A percentile compares a stretch with the other conserved stretches of the same genome.
Conservation (phyloP, 2,329 filamentous ascomycete species). For the Aplosporella prunicola region DNA sequence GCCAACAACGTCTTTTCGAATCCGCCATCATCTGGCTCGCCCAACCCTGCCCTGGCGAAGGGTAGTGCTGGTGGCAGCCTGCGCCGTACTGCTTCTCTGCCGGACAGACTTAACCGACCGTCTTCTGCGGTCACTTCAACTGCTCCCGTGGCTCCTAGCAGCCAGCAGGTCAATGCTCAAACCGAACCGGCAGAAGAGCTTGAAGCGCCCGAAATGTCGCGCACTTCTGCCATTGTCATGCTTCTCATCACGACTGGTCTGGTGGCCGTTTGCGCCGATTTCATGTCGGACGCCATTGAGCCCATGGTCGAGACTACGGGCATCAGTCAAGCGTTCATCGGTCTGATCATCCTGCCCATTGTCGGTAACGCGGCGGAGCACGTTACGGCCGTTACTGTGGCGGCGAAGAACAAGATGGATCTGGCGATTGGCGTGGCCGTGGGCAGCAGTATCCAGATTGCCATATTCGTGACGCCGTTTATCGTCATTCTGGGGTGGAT, state of each 20-base stretch:
- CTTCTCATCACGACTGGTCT: conserved; percentile 45
- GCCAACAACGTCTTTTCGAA: conserved; percentile 58
- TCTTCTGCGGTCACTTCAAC: conserved; percentile 2
- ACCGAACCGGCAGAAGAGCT: conserved; percentile 17
- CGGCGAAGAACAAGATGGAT: conserved; percentile 79
- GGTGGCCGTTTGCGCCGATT: conserved; percentile 58
- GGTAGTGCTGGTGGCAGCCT: conserved; percentile 26
- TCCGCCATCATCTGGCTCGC: conserved; percentile 22
- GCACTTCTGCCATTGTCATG: conserved; percentile 47
- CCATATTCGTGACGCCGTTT: conserved; percentile 67
- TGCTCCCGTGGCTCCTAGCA: background rate
- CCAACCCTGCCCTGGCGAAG: conserved; percentile 24
- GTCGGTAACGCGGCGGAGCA: conserved; percentile 80
- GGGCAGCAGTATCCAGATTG: conserved; percentile 71
- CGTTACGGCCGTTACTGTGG: conserved; percentile 70
- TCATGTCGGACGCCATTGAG: conserved; percentile 65
- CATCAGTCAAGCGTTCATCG: conserved; percentile 66
- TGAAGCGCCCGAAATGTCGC: conserved; percentile 41
- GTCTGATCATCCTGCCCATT: conserved; percentile 70
- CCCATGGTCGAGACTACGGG: conserved; percentile 50
- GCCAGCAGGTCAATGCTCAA: background rate
- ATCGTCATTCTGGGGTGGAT: conserved; percentile 72
- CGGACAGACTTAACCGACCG: conserved; percentile 25
- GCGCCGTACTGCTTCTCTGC: conserved; percentile 26
- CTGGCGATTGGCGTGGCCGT: conserved; percentile 72